Base-by-base conservation (phyloP, 2,329 filamentous ascomycete genomes). In the Curvularia sp. region DNA sequence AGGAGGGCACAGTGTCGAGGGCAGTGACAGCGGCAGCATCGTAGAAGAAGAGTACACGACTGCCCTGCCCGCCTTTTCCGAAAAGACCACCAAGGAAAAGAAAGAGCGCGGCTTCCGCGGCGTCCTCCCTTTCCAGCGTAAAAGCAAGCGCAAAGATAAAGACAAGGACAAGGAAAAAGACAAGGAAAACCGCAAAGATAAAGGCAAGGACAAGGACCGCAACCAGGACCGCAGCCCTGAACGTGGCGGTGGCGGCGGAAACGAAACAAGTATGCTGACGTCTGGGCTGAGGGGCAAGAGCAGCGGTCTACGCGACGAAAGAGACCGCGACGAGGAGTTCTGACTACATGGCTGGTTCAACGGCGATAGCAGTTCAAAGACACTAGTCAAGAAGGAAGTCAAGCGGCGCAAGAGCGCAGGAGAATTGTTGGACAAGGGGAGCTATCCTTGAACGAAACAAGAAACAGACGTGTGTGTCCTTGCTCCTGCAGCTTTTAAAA, bases 31-130 rank as follows among this genome's bases (percentile, higher is more conserved):
- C 18, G 78, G 78, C 5, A 74, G 71, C 42, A 57, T 72, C 30
- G 58, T 52, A 47, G 77, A 77, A 58, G 74, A 77, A 55, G 76
- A 78, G 41, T 75, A 71, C 47, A 75, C 76, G 0, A 78, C 75
- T 1, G 76, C 76, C 0, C 62, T 78, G 1, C 76, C 76, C 0
- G 66, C 68, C 8, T 75, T 77, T 53, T 72, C 73, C 10, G 67
- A 71, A 20, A 73, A 74, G 39, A 51, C 72, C n/a, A 58, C 56
- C 18, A 75, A 76, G 43, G 71, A 75, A 22, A 72, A 71, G n/a
- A 77, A 70, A 39, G 72, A 79, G 59, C 74, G 78, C 38, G 73
- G 78, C 5, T 66, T 80, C 49, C 71, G 77, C 8, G 74, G 73
- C 5, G 73, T 81, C 5, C 60, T 77, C 7, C 74, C 73, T 1